These are phyloP conservation scores for Phytophthora fragariae DNA, from an alignment of 352 stramenopile genomes.

Conservation along the genomic window DNA sequence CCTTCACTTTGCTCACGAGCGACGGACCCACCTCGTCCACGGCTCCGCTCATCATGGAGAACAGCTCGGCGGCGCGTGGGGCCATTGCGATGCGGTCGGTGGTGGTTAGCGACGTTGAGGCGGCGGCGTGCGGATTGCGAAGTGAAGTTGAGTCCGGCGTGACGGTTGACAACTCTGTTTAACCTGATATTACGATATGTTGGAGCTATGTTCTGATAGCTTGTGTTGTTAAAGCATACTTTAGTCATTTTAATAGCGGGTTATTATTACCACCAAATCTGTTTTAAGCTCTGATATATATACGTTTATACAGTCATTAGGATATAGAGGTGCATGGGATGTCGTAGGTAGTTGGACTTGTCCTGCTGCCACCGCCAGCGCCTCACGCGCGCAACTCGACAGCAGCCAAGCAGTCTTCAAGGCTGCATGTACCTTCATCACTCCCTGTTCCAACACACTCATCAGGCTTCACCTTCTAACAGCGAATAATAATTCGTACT, in stretches of 20 bases:
- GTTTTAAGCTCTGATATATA: no score
- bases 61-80: slow-evolving; percentile 63
- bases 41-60: slow-evolving; percentile 72
- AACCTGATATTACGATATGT: background rate
- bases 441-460: no score
- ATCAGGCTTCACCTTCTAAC: background rate
- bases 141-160: slow-evolving; percentile 41
- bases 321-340: slow-evolving; percentile 11
- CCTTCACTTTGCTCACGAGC: slow-evolving; percentile 82
- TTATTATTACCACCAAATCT: no score
- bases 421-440: no score
- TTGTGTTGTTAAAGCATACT: no score
- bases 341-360: slow-evolving; percentile 8
- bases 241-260: background rate
- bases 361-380: slow-evolving; percentile 4
- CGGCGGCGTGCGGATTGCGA: slow-evolving; percentile 12
- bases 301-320: background rate
- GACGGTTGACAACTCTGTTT: slow-evolving; percentile 14
- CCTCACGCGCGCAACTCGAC: slow-evolving; percentile 12
- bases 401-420: no score
- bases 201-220: background rate
- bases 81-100: slow-evolving; percentile 33
- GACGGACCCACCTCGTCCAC: slow-evolving; percentile 74
- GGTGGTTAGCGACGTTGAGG: background rate
- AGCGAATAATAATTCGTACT: background rate